phyloP scores from a whole-genome alignment of 192 early-diverging fungal genomes.

The Tieghemiomyces parasiticus region DNA sequence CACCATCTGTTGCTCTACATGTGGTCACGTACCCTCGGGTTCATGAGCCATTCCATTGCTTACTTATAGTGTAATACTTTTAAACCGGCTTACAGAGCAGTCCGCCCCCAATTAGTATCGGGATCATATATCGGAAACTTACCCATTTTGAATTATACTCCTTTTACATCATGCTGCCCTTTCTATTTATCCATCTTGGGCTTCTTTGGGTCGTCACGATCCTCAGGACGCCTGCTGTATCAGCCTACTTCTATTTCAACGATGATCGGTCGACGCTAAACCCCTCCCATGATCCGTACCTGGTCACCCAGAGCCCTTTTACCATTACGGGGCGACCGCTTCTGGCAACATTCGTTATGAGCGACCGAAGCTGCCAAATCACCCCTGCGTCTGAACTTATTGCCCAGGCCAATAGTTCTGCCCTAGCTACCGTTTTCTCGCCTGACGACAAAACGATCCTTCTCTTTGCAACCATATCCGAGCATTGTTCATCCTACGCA shows the following conservation, averaged over 20 bases:
- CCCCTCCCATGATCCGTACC: background rate
- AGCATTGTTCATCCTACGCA: background rate
- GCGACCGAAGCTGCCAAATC: background rate
- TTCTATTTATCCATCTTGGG: no score
- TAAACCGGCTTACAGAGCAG: no score
- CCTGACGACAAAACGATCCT: background rate
- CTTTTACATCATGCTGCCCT: no score
- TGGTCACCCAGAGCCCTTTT: background rate
- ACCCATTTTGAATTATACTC: no score
- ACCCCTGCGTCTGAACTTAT: background rate
- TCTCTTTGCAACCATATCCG: background rate
- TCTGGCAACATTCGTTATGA: background rate
- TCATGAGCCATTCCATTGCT: no score
- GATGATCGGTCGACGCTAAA: background rate
- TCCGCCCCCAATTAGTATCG: no score
- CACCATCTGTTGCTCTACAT: no score
- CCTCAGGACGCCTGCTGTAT: no score
- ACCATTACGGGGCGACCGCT: background rate
- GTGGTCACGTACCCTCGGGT: no score
- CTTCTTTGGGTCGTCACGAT: no score
- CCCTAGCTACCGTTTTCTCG: background rate
- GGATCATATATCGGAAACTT: no score
- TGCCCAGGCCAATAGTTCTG: background rate
- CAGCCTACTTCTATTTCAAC: background rate
- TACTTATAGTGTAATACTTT: no score